Evolutionary conservation across 2,329 filamentous ascomycete species (phyloP), one percentile per base, ranked within the genome.

Genomic region (Stagonosporopsis rhizophila): DNA sequence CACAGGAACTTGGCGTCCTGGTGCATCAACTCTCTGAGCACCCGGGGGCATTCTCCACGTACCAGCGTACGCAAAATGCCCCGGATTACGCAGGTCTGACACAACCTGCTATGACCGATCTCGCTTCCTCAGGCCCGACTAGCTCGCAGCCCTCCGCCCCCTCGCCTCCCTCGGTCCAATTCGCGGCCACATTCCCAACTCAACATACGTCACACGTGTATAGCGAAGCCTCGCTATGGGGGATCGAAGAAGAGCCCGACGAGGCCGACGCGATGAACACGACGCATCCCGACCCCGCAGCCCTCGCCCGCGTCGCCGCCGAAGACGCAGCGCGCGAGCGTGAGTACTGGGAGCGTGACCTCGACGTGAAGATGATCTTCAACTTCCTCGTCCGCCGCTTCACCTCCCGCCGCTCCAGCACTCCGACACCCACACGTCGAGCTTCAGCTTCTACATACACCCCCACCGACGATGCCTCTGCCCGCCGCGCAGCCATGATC

Each of bases 351-450:
- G 93, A 98, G 77, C 88, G 89, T 58, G 91, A 96, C 50, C 83
- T 98, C 5, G 93, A 98, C 69, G 86, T 97, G 62, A 90, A 90
- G 71, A 89, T 96, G 74, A 90, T 98, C 30, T 98, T 98, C 79
- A 87, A 88, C 44, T 98, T 76, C 38, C 66, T 77, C 9, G 65
- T 75, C 19, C 69, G 68, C 39, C 74, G 75, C 32, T 77, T 76
- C 56, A 73, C 73, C 2, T 75, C 73, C 3, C 67, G 70, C 12
- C 69, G 72, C n/a, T 62, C 70, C 9, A 73, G 63, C 42, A 60
- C 61, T 7, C 67, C 67, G 30, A 69, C 68, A 1, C 63, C 60
- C 8, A 44, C 59, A 8, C 50, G 60, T 8, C 60, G 46, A 6
- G 15, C 41, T 4, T 15, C 74, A 56, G 75, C 80, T 44, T 67